phyloP scores from a whole-genome alignment of 2,329 filamentous ascomycete genomes.

The Fusarium sp. region DNA sequence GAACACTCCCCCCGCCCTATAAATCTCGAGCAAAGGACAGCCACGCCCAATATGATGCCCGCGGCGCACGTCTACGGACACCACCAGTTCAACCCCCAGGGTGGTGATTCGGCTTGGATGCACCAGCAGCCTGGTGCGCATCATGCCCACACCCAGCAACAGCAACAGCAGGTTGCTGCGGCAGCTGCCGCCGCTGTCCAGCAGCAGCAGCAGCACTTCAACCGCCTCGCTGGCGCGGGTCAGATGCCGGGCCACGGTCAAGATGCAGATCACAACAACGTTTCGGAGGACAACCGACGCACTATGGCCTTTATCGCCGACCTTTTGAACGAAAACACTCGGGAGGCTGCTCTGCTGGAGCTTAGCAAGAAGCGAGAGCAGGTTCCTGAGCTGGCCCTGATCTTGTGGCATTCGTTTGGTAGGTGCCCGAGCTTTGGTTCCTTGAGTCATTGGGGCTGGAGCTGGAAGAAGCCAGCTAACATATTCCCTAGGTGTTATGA shows the following conservation, averaged over 20 bases:
- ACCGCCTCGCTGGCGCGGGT: slow-evolving; percentile 70
- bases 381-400: slow-evolving; percentile 93
- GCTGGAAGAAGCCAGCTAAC: slow-evolving; percentile 36
- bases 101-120: slow-evolving; percentile 72
- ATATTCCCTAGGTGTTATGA: slow-evolving; percentile 84
- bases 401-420: slow-evolving; percentile 99
- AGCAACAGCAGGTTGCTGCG: slow-evolving; percentile 55
- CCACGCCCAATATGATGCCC: slow-evolving; percentile 67
- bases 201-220: slow-evolving; percentile 74
- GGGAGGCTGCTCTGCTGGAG: slow-evolving; percentile 92
- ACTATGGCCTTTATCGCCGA: slow-evolving; percentile 96
- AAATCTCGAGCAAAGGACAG: slow-evolving; percentile 27
- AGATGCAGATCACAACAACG: slow-evolving; percentile 71
- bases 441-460: slow-evolving; percentile 9
- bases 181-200: slow-evolving; percentile 64
- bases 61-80: slow-evolving; percentile 75
- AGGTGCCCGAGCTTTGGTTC: slow-evolving; percentile 53
- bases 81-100: slow-evolving; percentile 73
- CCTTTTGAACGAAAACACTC: slow-evolving; percentile 85
- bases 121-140: slow-evolving; percentile 71
- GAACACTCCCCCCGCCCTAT: not conserved
- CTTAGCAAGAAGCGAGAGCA: slow-evolving; percentile 99
- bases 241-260: slow-evolving; percentile 64
- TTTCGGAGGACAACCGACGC: slow-evolving; percentile 90
- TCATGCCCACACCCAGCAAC: slow-evolving; percentile 69